phyloP scores from a whole-genome alignment of 495 filamentous ascomycete species.

The Elasticomyces elasticus region DNA sequence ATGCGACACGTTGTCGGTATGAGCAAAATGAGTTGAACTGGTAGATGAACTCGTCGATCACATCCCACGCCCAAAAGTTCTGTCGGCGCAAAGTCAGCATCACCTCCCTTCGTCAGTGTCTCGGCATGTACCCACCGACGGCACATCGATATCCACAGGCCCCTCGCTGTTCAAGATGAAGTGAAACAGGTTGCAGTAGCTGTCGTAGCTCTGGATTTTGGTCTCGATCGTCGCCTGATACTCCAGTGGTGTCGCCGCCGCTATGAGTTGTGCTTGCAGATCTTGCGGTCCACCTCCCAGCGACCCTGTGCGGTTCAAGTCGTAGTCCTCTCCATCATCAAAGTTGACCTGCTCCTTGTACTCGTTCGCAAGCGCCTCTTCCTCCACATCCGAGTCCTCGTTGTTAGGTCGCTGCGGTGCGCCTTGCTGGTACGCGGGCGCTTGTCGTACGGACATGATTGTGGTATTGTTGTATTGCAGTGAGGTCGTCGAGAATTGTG shows the following conservation, averaged over 20 bases:
- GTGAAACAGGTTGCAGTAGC: slow-evolving; percentile 98
- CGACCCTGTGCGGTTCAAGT: slow-evolving; percentile 52
- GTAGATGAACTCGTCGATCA: slow-evolving; percentile 99
- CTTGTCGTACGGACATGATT: slow-evolving; percentile 37
- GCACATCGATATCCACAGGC: slow-evolving; percentile 89
- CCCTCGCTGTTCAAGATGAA: slow-evolving; percentile 98
- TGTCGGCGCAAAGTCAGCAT: slow-evolving; percentile 32
- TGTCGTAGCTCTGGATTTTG: slow-evolving; percentile 97
- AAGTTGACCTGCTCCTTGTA: slow-evolving; percentile 91
- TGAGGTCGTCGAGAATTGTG: not conserved
- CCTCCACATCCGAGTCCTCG: slow-evolving; percentile 86
- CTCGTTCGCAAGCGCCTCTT: slow-evolving; percentile 87
- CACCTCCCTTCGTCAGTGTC: not conserved
- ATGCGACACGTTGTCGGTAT: slow-evolving; percentile 83
- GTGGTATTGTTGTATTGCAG: not conserved
- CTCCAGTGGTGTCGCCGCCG: slow-evolving; percentile 88
- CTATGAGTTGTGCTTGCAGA: slow-evolving; percentile 78
- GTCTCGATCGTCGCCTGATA: slow-evolving; percentile 87
- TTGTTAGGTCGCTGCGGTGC: slow-evolving; percentile 45
- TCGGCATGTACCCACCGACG: slow-evolving; percentile 51
- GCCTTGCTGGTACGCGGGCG: slow-evolving; percentile 28
- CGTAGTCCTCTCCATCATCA: slow-evolving; percentile 65
- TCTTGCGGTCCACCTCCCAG: slow-evolving; percentile 44
- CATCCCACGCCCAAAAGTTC: slow-evolving; percentile 99
- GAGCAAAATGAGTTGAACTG: slow-evolving; percentile 99